phyloP scores from a whole-genome alignment of 2,329 filamentous ascomycete species.

The Annulohypoxylon truncatum region DNA sequence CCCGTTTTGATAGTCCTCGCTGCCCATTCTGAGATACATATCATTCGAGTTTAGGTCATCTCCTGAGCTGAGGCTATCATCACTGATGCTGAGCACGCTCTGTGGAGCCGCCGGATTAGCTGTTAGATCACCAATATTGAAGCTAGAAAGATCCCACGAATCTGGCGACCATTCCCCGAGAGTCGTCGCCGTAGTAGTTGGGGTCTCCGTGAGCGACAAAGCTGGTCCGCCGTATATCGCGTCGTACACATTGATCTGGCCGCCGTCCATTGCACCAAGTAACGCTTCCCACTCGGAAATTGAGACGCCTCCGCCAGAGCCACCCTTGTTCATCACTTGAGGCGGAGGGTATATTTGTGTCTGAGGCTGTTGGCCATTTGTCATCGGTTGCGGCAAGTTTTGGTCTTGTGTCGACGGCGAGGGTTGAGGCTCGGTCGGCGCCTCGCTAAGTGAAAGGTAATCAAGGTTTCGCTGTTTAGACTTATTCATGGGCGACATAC shows the following conservation, averaged over 20 bases:
- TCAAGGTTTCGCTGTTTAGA: conserved; percentile 64
- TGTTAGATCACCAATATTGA: conserved; percentile 63
- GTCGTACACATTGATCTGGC: conserved; percentile 85
- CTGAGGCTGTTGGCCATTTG: conserved; percentile 51
- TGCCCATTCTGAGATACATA: conserved; percentile 57
- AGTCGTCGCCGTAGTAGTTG: conserved; percentile 54
- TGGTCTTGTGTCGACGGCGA: conserved; percentile 60
- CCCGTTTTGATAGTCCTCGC: conserved; percentile 52
- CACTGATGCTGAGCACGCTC: conserved; percentile 67
- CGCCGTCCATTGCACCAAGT: conserved; percentile 81
- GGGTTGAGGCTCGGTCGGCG: conserved; percentile 59
- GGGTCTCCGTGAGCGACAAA: conserved; percentile 59
- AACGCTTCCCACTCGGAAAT: conserved; percentile 85
- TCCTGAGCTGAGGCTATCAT: conserved; percentile 67
- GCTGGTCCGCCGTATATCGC: conserved; percentile 79
- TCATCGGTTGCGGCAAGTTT: conserved; percentile 50
- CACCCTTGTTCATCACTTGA: conserved; percentile 54
- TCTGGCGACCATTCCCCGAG: conserved; percentile 66
- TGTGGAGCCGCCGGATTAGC: conserved; percentile 59
- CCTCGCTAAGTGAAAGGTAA: conserved; percentile 66
- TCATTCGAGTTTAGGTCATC: conserved; percentile 63
- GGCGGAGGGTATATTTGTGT: conserved; percentile 51
- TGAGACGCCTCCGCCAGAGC: conserved; percentile 60
- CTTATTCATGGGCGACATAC: conserved; percentile 49
- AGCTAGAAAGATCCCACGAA: conserved; percentile 65